Evolutionary conservation across 2,329 filamentous ascomycete genomes (phyloP).

Genomic region (Gliomastix tumulicola): DNA sequence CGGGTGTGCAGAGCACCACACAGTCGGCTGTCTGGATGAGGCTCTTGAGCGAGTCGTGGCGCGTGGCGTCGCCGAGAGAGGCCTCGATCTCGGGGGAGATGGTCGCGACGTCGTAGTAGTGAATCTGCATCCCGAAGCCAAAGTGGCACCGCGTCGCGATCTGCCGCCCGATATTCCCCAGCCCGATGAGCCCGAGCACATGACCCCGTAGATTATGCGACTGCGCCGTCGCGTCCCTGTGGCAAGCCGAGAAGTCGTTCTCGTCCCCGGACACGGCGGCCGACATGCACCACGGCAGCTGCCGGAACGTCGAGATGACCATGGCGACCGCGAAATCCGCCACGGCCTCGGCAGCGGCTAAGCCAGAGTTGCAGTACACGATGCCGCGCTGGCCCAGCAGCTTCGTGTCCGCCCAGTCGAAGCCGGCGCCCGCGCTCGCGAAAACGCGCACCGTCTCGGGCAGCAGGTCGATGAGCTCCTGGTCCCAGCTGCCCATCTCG

Average conservation of each 20-base stretch:
- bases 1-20: slow-evolving; percentile 54
- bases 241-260: slow-evolving; percentile 46
- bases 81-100: slow-evolving; percentile 35
- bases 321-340: slow-evolving; percentile 65
- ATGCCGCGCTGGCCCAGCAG: slow-evolving; percentile 54
- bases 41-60: slow-evolving; percentile 40
- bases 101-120: slow-evolving; percentile 53
- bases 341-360: slow-evolving; percentile 64
- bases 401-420: slow-evolving; percentile 59
- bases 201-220: slow-evolving; percentile 58
- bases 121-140: slow-evolving; percentile 61
- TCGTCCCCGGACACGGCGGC: slow-evolving; percentile 38
- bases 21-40: slow-evolving; percentile 50
- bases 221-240: slow-evolving; percentile 48
- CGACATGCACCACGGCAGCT: slow-evolving; percentile 55
- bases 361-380: slow-evolving; percentile 66
- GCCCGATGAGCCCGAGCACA: slow-evolving; percentile 58
- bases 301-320: slow-evolving; percentile 63
- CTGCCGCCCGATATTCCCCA: slow-evolving; percentile 59
- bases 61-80: slow-evolving; percentile 33
- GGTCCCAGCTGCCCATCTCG: slow-evolving; percentile 60
- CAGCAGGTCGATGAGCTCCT: slow-evolving; percentile 48
- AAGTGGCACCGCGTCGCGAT: slow-evolving; percentile 46
- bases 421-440: slow-evolving; percentile 58
- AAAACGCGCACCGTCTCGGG: slow-evolving; percentile 52